These are phyloP conservation scores for Penicillium griseofulvum DNA, from an alignment of 2,329 filamentous ascomycete genomes.

Conservation along the genomic window DNA sequence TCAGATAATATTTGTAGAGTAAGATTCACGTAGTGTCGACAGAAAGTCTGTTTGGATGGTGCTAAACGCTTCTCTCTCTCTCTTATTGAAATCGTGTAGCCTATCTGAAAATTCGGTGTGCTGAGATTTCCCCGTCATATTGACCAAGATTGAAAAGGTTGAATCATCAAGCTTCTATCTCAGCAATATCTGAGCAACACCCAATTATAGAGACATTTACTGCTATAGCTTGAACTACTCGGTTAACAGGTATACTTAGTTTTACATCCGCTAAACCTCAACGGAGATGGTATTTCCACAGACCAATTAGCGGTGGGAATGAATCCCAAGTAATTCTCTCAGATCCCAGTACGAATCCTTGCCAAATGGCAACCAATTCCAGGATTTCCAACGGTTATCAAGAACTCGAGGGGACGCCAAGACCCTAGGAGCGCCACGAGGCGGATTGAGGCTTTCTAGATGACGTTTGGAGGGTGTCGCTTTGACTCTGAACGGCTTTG, in stretches of 20 bases:
- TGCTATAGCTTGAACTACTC: neutral
- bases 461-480: neutral
- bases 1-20: neutral
- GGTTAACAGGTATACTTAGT: neutral
- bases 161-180: neutral
- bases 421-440: neutral
- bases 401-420: constrained; percentile 4
- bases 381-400: neutral
- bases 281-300: neutral
- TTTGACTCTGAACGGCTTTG: neutral
- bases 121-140: neutral
- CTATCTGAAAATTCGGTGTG: too few relatives aligned
- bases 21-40: neutral
- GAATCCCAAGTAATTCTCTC: neutral
- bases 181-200: too few relatives aligned
- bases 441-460: neutral
- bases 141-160: neutral
- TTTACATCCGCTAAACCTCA: neutral
- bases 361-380: neutral
- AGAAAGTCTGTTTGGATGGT: neutral
- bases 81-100: neutral
- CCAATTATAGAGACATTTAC: neutral
- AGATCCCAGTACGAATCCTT: neutral
- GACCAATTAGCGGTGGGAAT: neutral
- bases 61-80: neutral